phyloP scores from a whole-genome alignment of 768 basidiomycete genomes.

The Boletus pseudo-olivaceus region DNA sequence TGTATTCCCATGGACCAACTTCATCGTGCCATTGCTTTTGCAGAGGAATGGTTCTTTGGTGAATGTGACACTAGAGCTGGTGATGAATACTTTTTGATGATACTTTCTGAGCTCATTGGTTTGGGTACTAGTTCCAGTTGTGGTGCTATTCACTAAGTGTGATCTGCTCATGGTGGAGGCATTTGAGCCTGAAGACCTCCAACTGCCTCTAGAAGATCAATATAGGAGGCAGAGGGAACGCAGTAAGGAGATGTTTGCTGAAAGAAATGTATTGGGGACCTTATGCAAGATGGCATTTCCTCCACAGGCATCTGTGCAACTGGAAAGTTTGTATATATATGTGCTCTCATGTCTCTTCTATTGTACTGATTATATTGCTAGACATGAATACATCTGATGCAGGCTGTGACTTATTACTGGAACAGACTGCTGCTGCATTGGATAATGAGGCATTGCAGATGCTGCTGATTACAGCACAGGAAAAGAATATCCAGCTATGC shows the following conservation, averaged over 20 bases:
- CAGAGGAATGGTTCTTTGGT: background rate
- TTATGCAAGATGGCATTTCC: background rate
- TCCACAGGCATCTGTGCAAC: background rate
- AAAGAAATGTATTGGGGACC: background rate
- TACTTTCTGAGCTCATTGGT: background rate
- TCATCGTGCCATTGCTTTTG: background rate
- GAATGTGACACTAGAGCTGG: background rate
- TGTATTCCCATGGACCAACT: background rate
- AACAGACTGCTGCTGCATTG: background rate
- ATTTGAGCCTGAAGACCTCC: background rate
- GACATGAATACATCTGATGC: background rate
- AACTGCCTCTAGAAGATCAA: background rate
- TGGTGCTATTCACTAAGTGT: background rate
- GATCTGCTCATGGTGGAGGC: background rate
- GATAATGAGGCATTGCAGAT: background rate
- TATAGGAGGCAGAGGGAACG: background rate
- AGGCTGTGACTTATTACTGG: background rate
- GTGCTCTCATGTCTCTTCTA: background rate
- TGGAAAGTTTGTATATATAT: background rate
- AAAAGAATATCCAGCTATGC: background rate
- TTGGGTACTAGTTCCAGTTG: background rate
- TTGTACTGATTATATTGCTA: background rate
- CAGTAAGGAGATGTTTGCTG: background rate
- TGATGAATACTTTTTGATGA: background rate
- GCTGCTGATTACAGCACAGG: background rate